Evolutionary conservation across 1,139 yeast species (phyloP).

Genomic region (Candida gigantensis): DNA sequence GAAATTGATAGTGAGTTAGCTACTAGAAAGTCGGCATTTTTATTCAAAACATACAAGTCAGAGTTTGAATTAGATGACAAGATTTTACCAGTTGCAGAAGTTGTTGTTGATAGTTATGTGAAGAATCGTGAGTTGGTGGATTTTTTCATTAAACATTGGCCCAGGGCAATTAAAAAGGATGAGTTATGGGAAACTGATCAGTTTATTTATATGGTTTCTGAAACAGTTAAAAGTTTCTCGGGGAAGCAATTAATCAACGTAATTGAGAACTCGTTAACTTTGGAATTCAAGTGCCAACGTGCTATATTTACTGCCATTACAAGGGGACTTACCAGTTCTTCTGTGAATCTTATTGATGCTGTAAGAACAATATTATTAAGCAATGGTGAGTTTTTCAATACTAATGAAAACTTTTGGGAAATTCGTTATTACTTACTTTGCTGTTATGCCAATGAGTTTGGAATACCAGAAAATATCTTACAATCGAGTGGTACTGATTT

Average conservation of each 20-base stretch:
- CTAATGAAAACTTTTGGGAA: slow-evolving; percentile 39
- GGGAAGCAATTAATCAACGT: slow-evolving; percentile 40
- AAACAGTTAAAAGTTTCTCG: slow-evolving; percentile 45
- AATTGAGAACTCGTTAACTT: slow-evolving; percentile 13
- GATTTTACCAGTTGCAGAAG: slow-evolving; percentile 29
- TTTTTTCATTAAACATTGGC: slow-evolving; percentile 53
- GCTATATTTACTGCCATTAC: slow-evolving; percentile 37
- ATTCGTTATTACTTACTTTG: slow-evolving; percentile 48
- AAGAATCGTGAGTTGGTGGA: slow-evolving; percentile 59
- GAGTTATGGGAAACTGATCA: slow-evolving; percentile 27
- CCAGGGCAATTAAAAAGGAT: slow-evolving; percentile 26
- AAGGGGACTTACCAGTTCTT: slow-evolving; percentile 37
- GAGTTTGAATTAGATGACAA: slow-evolving; percentile 10
- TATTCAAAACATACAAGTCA: slow-evolving; percentile 21
- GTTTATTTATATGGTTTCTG: slow-evolving; percentile 40
- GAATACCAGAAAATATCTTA: slow-evolving; percentile 6
- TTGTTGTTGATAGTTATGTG: slow-evolving; percentile 48
- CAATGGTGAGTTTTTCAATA: slow-evolving; percentile 13
- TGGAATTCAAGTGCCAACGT: slow-evolving; percentile 14
- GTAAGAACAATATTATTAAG: slow-evolving; percentile 17
- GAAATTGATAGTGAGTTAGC: slow-evolving; percentile 55
- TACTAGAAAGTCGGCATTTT: slow-evolving; percentile 33
- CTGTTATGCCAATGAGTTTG: slow-evolving; percentile 44
- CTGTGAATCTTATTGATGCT: slow-evolving; percentile 22
- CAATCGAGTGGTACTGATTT: slow-evolving; percentile 9